Conservation (phyloP, 2,329 filamentous ascomycete genomes). For the Chrysoporthe puriensis region DNA sequence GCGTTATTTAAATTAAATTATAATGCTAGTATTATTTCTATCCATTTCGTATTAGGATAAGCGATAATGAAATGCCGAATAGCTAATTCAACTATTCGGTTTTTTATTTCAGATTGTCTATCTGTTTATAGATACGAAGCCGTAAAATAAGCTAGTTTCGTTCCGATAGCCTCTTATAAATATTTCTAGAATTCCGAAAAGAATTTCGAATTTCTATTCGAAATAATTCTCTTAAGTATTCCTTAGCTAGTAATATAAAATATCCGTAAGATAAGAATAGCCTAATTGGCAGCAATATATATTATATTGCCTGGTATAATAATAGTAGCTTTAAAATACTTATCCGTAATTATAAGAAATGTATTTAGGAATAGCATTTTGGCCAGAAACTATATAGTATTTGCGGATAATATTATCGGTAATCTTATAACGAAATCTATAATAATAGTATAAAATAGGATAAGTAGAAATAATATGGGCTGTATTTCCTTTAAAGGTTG, state of each 20-base stretch:
- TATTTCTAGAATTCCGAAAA: no score
- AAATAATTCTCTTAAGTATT: neutral
- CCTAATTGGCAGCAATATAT: fast-evolving
- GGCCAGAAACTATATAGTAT: neutral
- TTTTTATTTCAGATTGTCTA: no score
- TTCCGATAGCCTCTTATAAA: no score
- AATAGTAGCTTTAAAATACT: neutral
- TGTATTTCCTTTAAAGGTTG: no score
- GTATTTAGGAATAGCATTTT: neutral
- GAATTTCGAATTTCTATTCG: neutral
- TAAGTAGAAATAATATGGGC: no score
- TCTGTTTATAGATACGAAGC: no score
- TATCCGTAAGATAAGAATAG: neutral
- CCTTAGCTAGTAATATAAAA: neutral
- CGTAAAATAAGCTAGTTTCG: no score
- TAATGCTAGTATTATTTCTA: no score
- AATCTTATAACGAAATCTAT: neutral
- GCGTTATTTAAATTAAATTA: no score
- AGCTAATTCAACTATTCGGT: no score
- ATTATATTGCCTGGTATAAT: neutral
- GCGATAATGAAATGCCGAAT: no score
- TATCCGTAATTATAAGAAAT: neutral
- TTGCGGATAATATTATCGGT: neutral
- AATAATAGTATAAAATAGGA: neutral
- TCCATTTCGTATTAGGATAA: no score